These are phyloP conservation scores for Alternaria conjuncta DNA, from an alignment of 2,329 filamentous ascomycete genomes.

Conservation along the genomic window DNA sequence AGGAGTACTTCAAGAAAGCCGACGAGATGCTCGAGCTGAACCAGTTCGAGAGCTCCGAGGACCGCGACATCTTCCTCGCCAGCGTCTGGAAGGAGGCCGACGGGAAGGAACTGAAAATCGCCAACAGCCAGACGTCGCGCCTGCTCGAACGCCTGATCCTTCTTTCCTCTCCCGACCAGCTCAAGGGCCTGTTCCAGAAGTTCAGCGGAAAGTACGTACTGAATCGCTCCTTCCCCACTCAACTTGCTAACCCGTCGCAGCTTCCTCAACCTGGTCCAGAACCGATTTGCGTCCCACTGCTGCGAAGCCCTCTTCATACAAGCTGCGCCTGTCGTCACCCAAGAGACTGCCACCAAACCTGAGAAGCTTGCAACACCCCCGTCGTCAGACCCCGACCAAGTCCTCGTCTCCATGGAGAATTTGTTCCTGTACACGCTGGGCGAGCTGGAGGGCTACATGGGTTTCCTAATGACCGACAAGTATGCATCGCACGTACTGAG, in stretches of 20 bases:
- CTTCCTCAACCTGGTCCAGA: constrained; percentile 88
- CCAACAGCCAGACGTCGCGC: constrained; percentile 91
- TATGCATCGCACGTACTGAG: constrained; percentile 93
- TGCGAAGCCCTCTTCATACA: constrained; percentile 91
- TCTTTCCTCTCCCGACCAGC: constrained; percentile 76
- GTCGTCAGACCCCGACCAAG: constrained; percentile 57
- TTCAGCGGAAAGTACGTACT: constrained; percentile 74
- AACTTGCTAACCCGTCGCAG: constrained; percentile 43
- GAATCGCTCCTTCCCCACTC: neutral
- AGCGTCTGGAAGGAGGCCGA: constrained; percentile 86
- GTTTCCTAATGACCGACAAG: constrained; percentile 81
- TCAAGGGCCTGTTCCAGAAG: constrained; percentile 84
- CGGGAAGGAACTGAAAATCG: constrained; percentile 94
- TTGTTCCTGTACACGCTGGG: constrained; percentile 83
- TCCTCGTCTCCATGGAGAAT: constrained; percentile 75
- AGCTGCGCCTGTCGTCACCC: constrained; percentile 77
- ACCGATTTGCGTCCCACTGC: constrained; percentile 96
- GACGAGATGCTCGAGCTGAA: constrained; percentile 91
- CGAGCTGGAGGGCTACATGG: constrained; percentile 85
- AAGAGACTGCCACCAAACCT: constrained; percentile 67
- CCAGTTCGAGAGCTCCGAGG: constrained; percentile 78
- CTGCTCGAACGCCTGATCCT: constrained; percentile 91
- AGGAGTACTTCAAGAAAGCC: constrained; percentile 91
- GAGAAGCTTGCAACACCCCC: constrained; percentile 51
- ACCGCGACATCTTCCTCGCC: constrained; percentile 63